Conservation (phyloP, 176 grass and related monocot species). For the Triticum turgidum region DNA sequence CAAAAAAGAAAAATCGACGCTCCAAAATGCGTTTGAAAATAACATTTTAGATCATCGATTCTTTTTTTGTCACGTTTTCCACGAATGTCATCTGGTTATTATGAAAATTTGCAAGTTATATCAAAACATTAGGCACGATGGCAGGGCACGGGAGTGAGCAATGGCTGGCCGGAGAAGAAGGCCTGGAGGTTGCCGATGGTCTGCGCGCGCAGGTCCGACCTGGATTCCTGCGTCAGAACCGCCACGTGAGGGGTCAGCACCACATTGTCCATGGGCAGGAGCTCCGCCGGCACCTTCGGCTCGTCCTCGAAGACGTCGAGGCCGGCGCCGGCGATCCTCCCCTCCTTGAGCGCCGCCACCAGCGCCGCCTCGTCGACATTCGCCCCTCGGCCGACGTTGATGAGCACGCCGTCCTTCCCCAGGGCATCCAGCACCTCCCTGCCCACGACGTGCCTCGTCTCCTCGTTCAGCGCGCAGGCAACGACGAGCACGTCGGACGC, state of each 20-base stretch:
- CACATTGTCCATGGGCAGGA: conserved; percentile 52
- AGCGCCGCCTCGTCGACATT: conserved; percentile 40
- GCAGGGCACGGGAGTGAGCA: conserved; percentile 36
- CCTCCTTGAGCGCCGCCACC: conserved; percentile 25
- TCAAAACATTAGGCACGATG: not conserved
- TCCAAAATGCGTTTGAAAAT: no score
- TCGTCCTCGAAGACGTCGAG: conserved; percentile 59
- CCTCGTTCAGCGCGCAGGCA: conserved; percentile 31
- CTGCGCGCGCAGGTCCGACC: not conserved
- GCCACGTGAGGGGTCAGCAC: conserved; percentile 36
- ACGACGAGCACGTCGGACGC: conserved; percentile 41
- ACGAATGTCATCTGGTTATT: no score
- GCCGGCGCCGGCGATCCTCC: conserved; percentile 41
- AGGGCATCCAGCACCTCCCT: conserved; percentile 38
- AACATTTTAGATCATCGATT: no score
- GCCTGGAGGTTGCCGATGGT: conserved; percentile 41
- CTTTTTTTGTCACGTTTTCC: no score
- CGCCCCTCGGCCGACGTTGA: conserved; percentile 50
- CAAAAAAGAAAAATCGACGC: no score
- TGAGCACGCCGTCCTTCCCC: conserved; percentile 39
- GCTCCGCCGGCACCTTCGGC: conserved; percentile 32
- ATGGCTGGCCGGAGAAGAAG: conserved; percentile 41
- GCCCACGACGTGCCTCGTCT: conserved; percentile 44
- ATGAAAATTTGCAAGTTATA: no score
- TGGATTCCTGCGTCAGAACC: conserved; percentile 8